Conservation (phyloP, 2,329 filamentous ascomycete genomes). For the Botrytis medusae region DNA sequence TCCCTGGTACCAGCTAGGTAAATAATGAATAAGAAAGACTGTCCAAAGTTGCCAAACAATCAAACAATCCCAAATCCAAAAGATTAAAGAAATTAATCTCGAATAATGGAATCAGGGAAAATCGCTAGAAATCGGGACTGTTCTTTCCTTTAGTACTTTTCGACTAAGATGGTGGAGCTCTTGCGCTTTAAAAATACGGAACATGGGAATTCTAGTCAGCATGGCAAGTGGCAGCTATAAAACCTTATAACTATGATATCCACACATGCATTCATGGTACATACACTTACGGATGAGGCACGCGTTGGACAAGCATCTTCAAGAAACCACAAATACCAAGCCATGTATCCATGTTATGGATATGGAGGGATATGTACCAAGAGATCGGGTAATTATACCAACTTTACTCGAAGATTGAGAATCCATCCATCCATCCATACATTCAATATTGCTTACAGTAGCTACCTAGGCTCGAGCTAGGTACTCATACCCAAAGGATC, state of each 20-base stretch:
- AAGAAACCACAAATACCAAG: conserved; percentile 5
- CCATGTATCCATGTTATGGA: background rate
- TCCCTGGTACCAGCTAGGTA: background rate
- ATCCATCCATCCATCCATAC: background rate
- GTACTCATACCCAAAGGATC: background rate
- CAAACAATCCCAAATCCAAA: conserved; percentile 3
- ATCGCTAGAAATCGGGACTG: conserved; percentile 1
- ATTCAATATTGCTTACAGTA: background rate
- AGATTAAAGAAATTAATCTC: background rate
- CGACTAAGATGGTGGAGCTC: background rate
- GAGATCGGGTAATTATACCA: conserved; percentile 1
- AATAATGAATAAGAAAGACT: background rate
- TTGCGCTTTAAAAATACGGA: conserved; percentile 10
- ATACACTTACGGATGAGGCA: background rate
- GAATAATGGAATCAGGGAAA: background rate
- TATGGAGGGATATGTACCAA: background rate
- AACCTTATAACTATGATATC: conserved; percentile 3
- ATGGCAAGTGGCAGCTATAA: conserved; percentile 7
- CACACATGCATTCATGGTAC: background rate
- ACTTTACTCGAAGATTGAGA: background rate
- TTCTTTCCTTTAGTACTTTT: conserved; percentile 23
- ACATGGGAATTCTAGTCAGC: conserved; percentile 6
- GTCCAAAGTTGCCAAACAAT: background rate
- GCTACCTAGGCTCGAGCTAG: background rate
- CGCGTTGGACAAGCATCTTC: background rate